Evolutionary conservation across 495 filamentous ascomycete species (phyloP).

Genomic region (Massariosphaeria phaeospora): DNA sequence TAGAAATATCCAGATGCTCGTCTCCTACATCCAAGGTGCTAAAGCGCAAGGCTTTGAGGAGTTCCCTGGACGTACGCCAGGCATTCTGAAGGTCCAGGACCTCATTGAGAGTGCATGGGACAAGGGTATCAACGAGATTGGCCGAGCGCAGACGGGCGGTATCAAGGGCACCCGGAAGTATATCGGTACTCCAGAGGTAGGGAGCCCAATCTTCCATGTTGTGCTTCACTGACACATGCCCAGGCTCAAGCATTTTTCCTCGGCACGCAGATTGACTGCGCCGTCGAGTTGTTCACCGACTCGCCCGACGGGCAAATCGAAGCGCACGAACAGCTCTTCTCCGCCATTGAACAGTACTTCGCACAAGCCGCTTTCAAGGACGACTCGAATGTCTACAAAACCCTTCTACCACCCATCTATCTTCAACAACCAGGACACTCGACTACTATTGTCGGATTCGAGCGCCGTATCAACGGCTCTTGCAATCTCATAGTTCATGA

Average conservation of each 20-base stretch:
- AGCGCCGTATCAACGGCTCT: constrained; percentile 59
- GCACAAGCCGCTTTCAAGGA: constrained; percentile 39
- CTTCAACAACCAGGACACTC: constrained; percentile 91
- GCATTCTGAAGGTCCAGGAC: constrained; percentile 80
- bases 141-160: constrained; percentile 77
- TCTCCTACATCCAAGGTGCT: constrained; percentile 66
- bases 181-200: constrained; percentile 89
- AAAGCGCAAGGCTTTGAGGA: constrained; percentile 52
- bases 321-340: constrained; percentile 56
- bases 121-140: constrained; percentile 67
- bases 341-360: constrained; percentile 72
- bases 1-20: constrained; percentile 91
- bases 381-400: constrained; percentile 55
- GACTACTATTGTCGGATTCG: constrained; percentile 85
- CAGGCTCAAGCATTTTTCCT: constrained; percentile 78
- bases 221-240: constrained; percentile 34
- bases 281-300: constrained; percentile 48
- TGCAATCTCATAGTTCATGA: constrained; percentile 82
- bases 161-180: constrained; percentile 87
- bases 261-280: constrained; percentile 57
- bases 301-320: constrained; percentile 35
- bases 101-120: constrained; percentile 91
- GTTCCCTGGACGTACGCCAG: constrained; percentile 57
- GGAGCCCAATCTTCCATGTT: constrained; percentile 16
- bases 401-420: constrained; percentile 76